Evolutionary conservation across 129 eudicot genomes (phyloP), one percentile per base, ranked within the genome.

Genomic region (Flaveria linearis): DNA sequence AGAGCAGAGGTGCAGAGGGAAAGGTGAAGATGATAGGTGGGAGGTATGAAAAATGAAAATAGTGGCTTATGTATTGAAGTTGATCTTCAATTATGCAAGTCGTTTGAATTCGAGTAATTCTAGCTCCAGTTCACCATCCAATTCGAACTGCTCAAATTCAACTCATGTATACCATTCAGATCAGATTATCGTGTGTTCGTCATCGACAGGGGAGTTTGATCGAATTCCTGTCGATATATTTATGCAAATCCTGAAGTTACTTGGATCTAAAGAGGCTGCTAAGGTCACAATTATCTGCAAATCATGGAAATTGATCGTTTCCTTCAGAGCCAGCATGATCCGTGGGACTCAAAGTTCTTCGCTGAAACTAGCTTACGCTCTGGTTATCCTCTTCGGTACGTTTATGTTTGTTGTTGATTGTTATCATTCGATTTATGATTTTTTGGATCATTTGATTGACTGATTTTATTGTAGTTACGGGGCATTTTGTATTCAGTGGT

Each of bases 201-300:
- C 90, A 7, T 88, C 86, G 14, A 89, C 89, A 6, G 98, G 97
- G 0, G 91, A 82, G 17, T 91, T 93, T 51, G 97, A 91, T 75
- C 87, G 87, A 33, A 79, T 90, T 36, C 98, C 98, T 1, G 1
- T 82, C 0, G 98, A 93, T 58, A 78, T 93, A 2, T 77, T 93
- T 22, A 60, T 83, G 68, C 86, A 82, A 42, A 93, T 93, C 15
- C 74, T 93, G 42, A 87, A 81, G 36, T 36, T 87, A 7, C 77
- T 93, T 23, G 98, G 91, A 5, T 97, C 98, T 4, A 91, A 74
- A 65, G 98, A 93, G 20, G 73, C 92, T 0, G 98, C 93, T 1
- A 85, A 83, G 76, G 77, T 93, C 25, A 76, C 85, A 1, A 80
- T 82, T 11, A 87, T 94, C 0, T 94, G 98, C 60, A 94, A 79